A percentile compares a stretch with the other conserved stretches of the same genome.
Evolutionary conservation across 1,284 basidiomycete species (phyloP).

Genomic region (Omphalotus olearius): DNA sequence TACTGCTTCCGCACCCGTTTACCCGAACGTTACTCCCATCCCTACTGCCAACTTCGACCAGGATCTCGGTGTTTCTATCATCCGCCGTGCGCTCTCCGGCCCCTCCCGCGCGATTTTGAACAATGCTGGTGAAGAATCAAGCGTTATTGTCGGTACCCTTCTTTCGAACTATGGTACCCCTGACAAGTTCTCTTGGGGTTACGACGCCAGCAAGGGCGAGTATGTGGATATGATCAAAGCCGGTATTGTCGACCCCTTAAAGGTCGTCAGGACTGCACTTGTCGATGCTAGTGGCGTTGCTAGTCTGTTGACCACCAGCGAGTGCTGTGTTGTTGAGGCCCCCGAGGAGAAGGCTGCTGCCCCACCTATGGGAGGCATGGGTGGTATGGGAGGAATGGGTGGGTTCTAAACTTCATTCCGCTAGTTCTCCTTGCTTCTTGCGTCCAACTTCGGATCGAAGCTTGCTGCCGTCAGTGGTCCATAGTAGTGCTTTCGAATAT

Average conservation of each 20-base stretch:
- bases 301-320: conserved; percentile 88
- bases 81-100: conserved; percentile 82
- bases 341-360: conserved; percentile 77
- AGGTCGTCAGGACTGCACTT: conserved; percentile 91
- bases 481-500: no score
- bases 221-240: conserved; percentile 93
- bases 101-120: conserved; percentile 88
- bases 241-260: conserved; percentile 93
- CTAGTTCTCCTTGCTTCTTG: no score
- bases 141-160: conserved; percentile 89
- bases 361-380: conserved; percentile 57
- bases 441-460: no score
- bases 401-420: conserved; percentile 18
- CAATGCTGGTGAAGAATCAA: conserved; percentile 95
- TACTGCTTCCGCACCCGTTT: conserved; percentile 33
- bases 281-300: conserved; percentile 88
- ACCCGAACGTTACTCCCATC: conserved; percentile 61
- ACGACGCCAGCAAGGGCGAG: conserved; percentile 89
- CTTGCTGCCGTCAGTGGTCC: no score
- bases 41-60: conserved; percentile 95
- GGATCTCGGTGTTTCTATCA: conserved; percentile 92
- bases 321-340: conserved; percentile 90
- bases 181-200: conserved; percentile 83
- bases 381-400: conserved; percentile 62
- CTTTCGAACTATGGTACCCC: conserved; percentile 60